Base-by-base conservation (phyloP, 208 protist genomes). In the Leishmania guyanensis region DNA sequence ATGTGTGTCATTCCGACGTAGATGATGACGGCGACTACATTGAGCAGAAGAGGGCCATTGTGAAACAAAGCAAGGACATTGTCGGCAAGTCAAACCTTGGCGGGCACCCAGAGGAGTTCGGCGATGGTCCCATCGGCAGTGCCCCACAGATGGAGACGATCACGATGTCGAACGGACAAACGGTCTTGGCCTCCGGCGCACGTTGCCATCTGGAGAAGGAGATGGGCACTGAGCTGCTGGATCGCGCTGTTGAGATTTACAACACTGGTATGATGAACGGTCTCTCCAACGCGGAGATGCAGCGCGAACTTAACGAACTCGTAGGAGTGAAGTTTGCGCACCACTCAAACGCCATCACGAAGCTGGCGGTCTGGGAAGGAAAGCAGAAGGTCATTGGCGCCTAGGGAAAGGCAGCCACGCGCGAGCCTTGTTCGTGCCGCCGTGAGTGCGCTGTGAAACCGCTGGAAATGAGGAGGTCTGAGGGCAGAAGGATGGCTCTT, bases 21-120 rank as follows among this genome's bases (percentile, higher is more conserved):
- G 94, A 97, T 81, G 94, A 97, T 74, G 94, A 96, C 78, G 92
- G 93, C 62, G 91, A 92, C 79, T 92, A 93, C 86, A 96, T 96
- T 77, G 91, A 82, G 54, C 88, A 97, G 85, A 97, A 96, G 90
- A 86, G 92, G 74, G 90, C 88, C 29, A 95, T 97, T 75, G 92
- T 91, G 48, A 29, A 86, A 83, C 90, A 97, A 79, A 92, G 87
- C 22, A 91, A 92, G 75, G 88, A 86, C 64, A 95, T 97, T 75
- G 92, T 96, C 22, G 93, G 92, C 33, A 91, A 93, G 71, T 92
- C 82, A 36, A 88, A 89, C 72, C 88, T 95, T 36, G 92, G 91
- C 77, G 91, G 91, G 12, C 92, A 97, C 78, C 92, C 92, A 12
- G 92, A 95, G 84, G 94, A 97, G 89, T 96, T 96, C 80, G 92